These are phyloP conservation scores for Zizania palustris DNA, from an alignment of 202 grass and related monocot species.

Conservation along the genomic window DNA sequence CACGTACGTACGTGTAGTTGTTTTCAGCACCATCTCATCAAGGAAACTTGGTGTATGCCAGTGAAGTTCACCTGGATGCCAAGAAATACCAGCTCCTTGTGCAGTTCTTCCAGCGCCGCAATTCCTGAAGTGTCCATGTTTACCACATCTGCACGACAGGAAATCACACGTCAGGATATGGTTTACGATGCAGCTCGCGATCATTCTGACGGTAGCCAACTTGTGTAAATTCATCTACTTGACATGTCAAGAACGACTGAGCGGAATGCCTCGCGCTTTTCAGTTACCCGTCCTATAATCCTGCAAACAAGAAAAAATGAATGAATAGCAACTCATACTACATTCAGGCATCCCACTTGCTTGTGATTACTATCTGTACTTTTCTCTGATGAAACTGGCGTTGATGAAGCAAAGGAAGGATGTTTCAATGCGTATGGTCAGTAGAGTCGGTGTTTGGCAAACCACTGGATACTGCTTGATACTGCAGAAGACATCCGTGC, in stretches of 20 bases:
- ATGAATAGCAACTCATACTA: background rate
- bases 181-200: background rate
- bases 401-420: slow-evolving; percentile 89
- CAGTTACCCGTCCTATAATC: slow-evolving; percentile 56
- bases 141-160: slow-evolving; percentile 63
- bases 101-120: slow-evolving; percentile 60
- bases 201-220: background rate
- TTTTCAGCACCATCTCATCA: slow-evolving; percentile 7
- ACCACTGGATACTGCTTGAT: slow-evolving; percentile 77
- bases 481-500: slow-evolving; percentile 70
- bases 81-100: slow-evolving; percentile 56
- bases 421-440: slow-evolving; percentile 65
- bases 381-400: slow-evolving; percentile 82
- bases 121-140: slow-evolving; percentile 91
- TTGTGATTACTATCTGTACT: slow-evolving; percentile 43
- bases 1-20: background rate
- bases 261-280: slow-evolving; percentile 48
- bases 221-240: slow-evolving; percentile 42
- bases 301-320: slow-evolving; percentile 40
- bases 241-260: slow-evolving; percentile 85
- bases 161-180: background rate
- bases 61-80: slow-evolving; percentile 62
- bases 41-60: background rate
- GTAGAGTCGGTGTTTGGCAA: slow-evolving; percentile 46
- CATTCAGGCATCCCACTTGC: background rate